These are phyloP conservation scores for Mycena galericulata DNA, from an alignment of 768 basidiomycete genomes.

Conservation along the genomic window DNA sequence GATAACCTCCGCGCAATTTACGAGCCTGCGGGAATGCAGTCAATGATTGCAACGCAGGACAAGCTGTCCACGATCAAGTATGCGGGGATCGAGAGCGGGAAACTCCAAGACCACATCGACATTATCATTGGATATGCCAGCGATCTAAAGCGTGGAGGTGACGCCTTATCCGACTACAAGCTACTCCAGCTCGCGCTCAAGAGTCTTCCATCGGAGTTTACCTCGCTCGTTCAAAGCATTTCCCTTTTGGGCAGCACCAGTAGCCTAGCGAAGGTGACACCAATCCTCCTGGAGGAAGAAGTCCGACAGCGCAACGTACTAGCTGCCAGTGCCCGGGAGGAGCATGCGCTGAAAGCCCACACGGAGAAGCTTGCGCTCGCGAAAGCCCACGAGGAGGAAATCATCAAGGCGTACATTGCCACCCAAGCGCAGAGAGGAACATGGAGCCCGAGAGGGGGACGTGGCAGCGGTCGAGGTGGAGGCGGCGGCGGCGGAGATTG, in stretches of 20 bases:
- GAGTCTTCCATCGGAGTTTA: background rate
- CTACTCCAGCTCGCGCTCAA: background rate
- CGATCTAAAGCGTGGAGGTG: background rate
- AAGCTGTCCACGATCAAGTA: background rate
- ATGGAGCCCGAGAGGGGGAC: background rate
- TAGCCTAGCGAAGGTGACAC: background rate
- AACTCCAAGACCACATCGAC: background rate
- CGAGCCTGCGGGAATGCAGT: background rate
- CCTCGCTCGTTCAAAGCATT: background rate
- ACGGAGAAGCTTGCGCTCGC: background rate
- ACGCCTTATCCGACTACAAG: background rate
- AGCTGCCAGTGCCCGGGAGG: background rate
- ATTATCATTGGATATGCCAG: background rate
- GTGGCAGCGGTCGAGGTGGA: background rate
- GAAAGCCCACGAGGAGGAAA: background rate
- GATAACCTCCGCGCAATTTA: background rate
- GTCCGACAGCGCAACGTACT: background rate
- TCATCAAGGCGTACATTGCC: slow-evolving; percentile 5
- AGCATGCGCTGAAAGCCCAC: background rate
- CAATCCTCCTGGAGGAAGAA: background rate
- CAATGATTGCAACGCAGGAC: background rate
- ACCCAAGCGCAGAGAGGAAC: no score
- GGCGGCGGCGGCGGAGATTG: background rate
- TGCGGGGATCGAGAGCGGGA: background rate
- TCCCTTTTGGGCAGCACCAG: background rate